Evolutionary conservation across 2,329 filamentous ascomycete genomes (phyloP).

Genomic region (Purpureocillium lavendulum): DNA sequence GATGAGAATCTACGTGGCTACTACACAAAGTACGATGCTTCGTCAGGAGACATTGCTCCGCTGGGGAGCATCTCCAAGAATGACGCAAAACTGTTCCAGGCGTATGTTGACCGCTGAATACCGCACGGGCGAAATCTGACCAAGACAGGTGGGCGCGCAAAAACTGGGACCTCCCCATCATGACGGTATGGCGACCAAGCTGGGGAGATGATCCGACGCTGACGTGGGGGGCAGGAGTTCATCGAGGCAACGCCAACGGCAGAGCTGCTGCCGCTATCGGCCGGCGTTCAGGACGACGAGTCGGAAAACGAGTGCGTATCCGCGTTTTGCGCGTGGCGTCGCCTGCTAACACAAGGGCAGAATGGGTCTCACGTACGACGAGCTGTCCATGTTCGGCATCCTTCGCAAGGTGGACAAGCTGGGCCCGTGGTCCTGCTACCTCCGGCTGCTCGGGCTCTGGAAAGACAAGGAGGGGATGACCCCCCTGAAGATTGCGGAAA

Average conservation of each 20-base stretch:
- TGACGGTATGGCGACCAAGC: slow-evolving; percentile 22
- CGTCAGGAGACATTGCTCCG: slow-evolving; percentile 46
- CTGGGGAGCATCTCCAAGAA: slow-evolving; percentile 49
- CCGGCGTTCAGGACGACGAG: slow-evolving; percentile 30
- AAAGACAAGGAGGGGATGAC: slow-evolving; percentile 17
- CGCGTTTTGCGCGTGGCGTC: slow-evolving; percentile 27
- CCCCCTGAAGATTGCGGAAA: slow-evolving; percentile 30
- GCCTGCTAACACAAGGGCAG: slow-evolving; percentile 15
- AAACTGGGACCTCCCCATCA: slow-evolving; percentile 52
- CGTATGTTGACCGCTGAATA: neutral
- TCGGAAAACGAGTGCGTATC: slow-evolving; percentile 8
- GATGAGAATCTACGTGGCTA: slow-evolving; percentile 38
- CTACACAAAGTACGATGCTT: slow-evolving; percentile 45
- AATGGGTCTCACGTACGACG: slow-evolving; percentile 35
- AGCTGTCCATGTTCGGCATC: slow-evolving; percentile 29
- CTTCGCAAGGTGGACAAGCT: slow-evolving; percentile 30
- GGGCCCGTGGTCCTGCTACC: slow-evolving; percentile 30
- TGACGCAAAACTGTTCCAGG: slow-evolving; percentile 58
- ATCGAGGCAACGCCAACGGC: slow-evolving; percentile 49
- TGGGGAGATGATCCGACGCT: neutral
- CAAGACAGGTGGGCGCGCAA: slow-evolving; percentile 35
- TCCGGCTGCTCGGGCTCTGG: slow-evolving; percentile 30
- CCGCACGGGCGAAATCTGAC: neutral
- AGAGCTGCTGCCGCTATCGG: slow-evolving; percentile 36
- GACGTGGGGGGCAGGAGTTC: slow-evolving; percentile 37